phyloP scores from a whole-genome alignment of 2,329 filamentous ascomycete species.

The Phialemonium atrogriseum region DNA sequence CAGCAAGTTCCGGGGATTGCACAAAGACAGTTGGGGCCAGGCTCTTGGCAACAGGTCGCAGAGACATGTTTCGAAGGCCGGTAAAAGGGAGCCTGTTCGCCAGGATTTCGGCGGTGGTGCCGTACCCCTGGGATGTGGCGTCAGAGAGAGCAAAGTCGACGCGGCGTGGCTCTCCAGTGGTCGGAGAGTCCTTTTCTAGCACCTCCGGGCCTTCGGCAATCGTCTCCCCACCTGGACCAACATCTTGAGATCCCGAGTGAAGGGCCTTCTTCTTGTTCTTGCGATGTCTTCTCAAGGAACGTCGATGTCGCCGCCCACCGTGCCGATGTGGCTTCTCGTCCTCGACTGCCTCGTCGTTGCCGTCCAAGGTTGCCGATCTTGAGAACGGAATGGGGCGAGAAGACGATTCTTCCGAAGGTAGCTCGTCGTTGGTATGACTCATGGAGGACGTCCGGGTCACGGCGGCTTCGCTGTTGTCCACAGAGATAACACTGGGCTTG shows the following conservation, averaged over 20 bases:
- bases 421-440: conserved; percentile 27
- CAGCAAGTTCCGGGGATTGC: conserved; percentile 27
- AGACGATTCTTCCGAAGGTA: conserved; percentile 27
- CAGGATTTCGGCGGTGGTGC: conserved; percentile 13
- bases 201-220: conserved; percentile 21
- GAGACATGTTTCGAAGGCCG: conserved; percentile 49
- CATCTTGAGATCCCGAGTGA: conserved; percentile 16
- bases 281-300: conserved; percentile 27
- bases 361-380: conserved; percentile 26
- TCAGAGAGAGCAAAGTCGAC: conserved; percentile 46
- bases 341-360: conserved; percentile 34
- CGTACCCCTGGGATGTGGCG: conserved; percentile 13
- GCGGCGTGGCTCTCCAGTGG: conserved; percentile 38
- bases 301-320: conserved; percentile 26
- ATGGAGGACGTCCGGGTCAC: conserved; percentile 18
- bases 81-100: conserved; percentile 40
- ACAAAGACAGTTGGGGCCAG: conserved; percentile 65
- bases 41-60: conserved; percentile 56
- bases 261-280: conserved; percentile 37
- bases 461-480: conserved; percentile 40
- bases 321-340: conserved; percentile 31
- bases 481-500: conserved; percentile 63
- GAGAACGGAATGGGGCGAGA: conserved; percentile 25
- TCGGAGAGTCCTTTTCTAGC: conserved; percentile 9
- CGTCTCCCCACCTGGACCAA: conserved; percentile 19